phyloP scores from a whole-genome alignment of 2,329 filamentous ascomycete genomes.

The Trichoderma lentiforme region DNA sequence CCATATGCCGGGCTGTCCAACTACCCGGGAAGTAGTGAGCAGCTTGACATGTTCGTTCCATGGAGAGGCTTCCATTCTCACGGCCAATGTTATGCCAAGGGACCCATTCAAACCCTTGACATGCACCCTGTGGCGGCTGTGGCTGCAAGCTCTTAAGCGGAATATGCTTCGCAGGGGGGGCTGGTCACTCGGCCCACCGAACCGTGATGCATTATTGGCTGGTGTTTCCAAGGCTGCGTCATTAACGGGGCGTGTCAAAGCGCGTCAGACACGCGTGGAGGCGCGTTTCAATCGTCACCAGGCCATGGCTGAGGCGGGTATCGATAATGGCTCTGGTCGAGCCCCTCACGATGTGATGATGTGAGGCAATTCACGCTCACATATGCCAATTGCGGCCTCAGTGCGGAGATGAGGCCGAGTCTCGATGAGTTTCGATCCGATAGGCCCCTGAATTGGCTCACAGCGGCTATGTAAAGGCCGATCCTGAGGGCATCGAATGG shows the following conservation, averaged over 20 bases:
- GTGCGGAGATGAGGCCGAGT: neutral
- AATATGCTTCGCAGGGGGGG: neutral
- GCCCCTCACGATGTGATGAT: neutral
- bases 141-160: slow-evolving; percentile 17
- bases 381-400: neutral
- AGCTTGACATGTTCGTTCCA: neutral
- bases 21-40: neutral
- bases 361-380: neutral
- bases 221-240: neutral
- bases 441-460: neutral
- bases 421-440: neutral
- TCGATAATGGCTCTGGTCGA: neutral
- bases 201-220: neutral
- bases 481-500: neutral
- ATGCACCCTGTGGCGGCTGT: neutral
- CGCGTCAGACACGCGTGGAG: slow-evolving; percentile 11
- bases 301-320: neutral
- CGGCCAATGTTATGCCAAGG: neutral
- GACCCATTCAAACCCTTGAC: neutral
- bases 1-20: neutral
- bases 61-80: neutral
- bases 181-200: slow-evolving; percentile 1
- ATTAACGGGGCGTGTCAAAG: slow-evolving; percentile 13
- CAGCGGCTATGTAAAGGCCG: neutral
- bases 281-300: slow-evolving; percentile 10